A percentile compares a stretch with the other conserved stretches of the same genome.
Conservation (phyloP, 495 filamentous ascomycete species). For the Monascus purpureus region DNA sequence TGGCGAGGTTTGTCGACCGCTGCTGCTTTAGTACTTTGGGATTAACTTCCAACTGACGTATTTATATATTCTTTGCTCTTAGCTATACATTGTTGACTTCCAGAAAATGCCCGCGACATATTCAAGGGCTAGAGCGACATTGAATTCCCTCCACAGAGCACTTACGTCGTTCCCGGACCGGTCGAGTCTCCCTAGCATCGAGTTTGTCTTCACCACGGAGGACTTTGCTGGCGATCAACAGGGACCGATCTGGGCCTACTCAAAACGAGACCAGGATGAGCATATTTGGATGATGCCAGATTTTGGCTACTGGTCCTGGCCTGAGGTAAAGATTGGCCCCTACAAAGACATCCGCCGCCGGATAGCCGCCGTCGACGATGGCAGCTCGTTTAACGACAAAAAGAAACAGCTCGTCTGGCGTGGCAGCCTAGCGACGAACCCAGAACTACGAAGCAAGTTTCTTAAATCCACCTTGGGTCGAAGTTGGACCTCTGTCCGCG, state of each 20-base stretch:
- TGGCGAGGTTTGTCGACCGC: slow-evolving; percentile 22
- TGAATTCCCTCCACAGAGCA: slow-evolving; percentile 26
- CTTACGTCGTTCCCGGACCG: slow-evolving; percentile 28
- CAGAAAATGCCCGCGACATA: slow-evolving; percentile 18
- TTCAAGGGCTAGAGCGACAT: slow-evolving; percentile 24
- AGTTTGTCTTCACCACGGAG: slow-evolving; percentile 41
- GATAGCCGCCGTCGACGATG: slow-evolving; percentile 20
- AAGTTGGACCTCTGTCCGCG: slow-evolving; percentile 38
- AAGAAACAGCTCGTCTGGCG: slow-evolving; percentile 56
- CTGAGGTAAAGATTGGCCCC: slow-evolving; percentile 44
- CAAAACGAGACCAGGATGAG: slow-evolving; percentile 29
- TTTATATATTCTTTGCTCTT: no score
- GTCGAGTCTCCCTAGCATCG: slow-evolving; percentile 41
- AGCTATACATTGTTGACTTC: slow-evolving; percentile 29
- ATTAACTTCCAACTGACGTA: no score
- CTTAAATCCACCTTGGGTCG: slow-evolving; percentile 28
- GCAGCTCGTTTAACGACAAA: slow-evolving; percentile 28
- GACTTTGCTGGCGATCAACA: slow-evolving; percentile 23
- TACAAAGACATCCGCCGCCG: slow-evolving; percentile 36
- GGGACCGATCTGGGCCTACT: slow-evolving; percentile 38
- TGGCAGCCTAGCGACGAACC: slow-evolving; percentile 32
- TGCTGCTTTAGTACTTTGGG: not conserved
- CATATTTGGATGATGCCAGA: slow-evolving; percentile 62
- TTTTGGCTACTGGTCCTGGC: slow-evolving; percentile 68
- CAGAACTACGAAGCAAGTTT: slow-evolving; percentile 28